phyloP scores from a whole-genome alignment of 78 protist genomes.

The Emiliania huxleyi region DNA sequence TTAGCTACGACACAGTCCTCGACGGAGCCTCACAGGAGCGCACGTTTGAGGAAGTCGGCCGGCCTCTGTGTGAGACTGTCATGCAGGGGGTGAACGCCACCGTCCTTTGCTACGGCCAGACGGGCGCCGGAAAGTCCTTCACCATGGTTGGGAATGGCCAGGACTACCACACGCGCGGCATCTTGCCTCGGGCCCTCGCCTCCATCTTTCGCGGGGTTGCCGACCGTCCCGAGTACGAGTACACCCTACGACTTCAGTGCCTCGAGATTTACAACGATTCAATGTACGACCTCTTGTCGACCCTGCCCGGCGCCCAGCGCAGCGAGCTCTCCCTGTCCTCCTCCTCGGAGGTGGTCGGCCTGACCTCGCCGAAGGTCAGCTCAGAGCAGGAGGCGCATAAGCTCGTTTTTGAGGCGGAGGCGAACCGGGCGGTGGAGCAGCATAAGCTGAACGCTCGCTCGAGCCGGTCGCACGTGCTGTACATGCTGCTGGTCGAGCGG shows the following conservation, averaged over 20 bases:
- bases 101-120: not conserved
- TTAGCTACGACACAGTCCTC: not conserved
- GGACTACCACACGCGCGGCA: not conserved
- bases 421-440: not conserved
- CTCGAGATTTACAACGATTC: not conserved
- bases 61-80: not conserved
- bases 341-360: not conserved
- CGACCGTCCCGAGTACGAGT: not conserved
- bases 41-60: not conserved
- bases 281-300: not conserved
- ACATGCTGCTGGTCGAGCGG: slow-evolving; percentile 60
- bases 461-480: slow-evolving; percentile 58
- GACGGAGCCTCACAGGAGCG: not conserved
- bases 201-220: not conserved
- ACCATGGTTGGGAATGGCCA: not conserved
- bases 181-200: not conserved
- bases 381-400: slow-evolving; percentile 68
- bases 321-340: not conserved
- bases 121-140: not conserved
- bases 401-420: slow-evolving; percentile 64
- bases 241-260: not conserved
- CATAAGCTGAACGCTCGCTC: slow-evolving; percentile 35
- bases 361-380: not conserved
- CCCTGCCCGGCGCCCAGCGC: not conserved
- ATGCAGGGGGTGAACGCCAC: not conserved